Conservation (phyloP, 2,329 filamentous ascomycete genomes). For the Stemphylium beticola region DNA sequence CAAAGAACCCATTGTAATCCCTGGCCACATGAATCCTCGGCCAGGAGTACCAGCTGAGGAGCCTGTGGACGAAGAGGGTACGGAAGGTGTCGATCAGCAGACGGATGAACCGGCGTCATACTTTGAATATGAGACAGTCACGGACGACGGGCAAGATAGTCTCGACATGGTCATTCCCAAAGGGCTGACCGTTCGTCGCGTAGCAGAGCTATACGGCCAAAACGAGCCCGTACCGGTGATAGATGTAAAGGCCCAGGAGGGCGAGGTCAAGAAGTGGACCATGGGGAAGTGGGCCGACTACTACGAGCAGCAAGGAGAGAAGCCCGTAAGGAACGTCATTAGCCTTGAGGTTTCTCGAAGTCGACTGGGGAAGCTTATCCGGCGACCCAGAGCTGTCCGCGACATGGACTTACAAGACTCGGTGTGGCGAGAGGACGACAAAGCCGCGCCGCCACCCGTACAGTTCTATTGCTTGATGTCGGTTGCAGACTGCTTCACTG, state of each 20-base stretch:
- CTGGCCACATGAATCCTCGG: conserved; percentile 65
- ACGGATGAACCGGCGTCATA: conserved; percentile 30
- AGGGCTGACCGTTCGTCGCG: conserved; percentile 66
- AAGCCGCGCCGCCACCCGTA: conserved; percentile 66
- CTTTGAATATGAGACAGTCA: conserved; percentile 57
- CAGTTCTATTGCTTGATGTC: conserved; percentile 75
- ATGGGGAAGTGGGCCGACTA: conserved; percentile 71
- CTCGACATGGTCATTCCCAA: conserved; percentile 72
- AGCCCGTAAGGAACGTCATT: conserved; percentile 71
- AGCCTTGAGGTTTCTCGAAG: conserved; percentile 72
- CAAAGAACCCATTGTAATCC: conserved; percentile 71
- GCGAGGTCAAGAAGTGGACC: conserved; percentile 68
- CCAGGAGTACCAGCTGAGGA: conserved; percentile 34
- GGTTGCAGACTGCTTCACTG: conserved; percentile 72
- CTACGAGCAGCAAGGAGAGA: conserved; percentile 68
- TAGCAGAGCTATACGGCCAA: conserved; percentile 68
- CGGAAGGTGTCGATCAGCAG: conserved; percentile 32
- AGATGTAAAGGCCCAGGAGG: conserved; percentile 72
- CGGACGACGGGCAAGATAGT: conserved; percentile 68
- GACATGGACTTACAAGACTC: conserved; percentile 65
- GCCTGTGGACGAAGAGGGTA: background rate
- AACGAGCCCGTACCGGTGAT: conserved; percentile 70
- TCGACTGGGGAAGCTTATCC: conserved; percentile 65
- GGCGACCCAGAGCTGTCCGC: conserved; percentile 68
- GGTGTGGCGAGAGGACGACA: conserved; percentile 62